phyloP scores from a whole-genome alignment of 345 rosid genomes.

The Xanthoceras sorbifolium region DNA sequence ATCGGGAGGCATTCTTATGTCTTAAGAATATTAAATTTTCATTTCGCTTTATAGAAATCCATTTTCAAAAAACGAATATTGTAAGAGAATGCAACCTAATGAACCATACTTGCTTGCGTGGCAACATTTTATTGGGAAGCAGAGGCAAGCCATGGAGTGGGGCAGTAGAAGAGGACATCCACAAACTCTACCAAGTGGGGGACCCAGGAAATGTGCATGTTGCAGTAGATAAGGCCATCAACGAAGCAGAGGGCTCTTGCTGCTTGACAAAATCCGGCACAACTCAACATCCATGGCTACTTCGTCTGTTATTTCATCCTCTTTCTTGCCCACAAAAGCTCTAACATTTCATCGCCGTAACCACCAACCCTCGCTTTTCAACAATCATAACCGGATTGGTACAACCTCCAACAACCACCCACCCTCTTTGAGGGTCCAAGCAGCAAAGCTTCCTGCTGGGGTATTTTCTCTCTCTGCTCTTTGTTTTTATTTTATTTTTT shows the following conservation, averaged over 20 bases:
- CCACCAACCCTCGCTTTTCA: constrained; percentile 23
- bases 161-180: not conserved
- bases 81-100: too few species aligned
- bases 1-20: too few species aligned
- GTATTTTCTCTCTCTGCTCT: constrained; percentile 26
- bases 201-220: not conserved
- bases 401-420: constrained; percentile 28
- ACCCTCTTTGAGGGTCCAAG: constrained; percentile 42
- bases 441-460: constrained; percentile 69
- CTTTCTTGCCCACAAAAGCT: constrained; percentile 27
- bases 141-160: too few species aligned
- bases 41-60: too few species aligned
- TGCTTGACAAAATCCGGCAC: not conserved
- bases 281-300: constrained; percentile 28
- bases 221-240: constrained; percentile 24
- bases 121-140: too few species aligned
- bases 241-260: too few species aligned
- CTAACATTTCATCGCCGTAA: constrained; percentile 22
- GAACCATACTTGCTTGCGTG: too few species aligned
- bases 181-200: not conserved
- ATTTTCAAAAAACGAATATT: too few species aligned
- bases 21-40: too few species aligned
- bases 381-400: not conserved
- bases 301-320: constrained; percentile 29
- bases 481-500: not conserved